Base-by-base conservation (phyloP, 2,329 filamentous ascomycete genomes). In the Cladosporium oxysporum region DNA sequence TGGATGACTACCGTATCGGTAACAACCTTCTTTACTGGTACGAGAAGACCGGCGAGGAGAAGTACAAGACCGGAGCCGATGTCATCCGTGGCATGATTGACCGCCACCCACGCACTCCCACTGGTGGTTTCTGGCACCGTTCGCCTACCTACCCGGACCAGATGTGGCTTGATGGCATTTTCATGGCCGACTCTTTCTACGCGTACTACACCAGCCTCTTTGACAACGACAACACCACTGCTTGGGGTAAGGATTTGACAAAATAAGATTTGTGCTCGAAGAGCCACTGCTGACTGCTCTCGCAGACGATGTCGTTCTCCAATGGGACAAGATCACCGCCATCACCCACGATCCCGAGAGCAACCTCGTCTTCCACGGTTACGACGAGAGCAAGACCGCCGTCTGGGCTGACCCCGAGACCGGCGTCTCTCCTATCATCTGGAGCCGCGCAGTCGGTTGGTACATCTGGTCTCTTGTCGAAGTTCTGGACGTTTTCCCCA, bases 401-500 rank as follows among this genome's bases (percentile, higher is more conserved):
- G 73, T 80, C 0, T 87, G 85, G 85, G 84, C 84, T 0, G 77
- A 85, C 62, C 76, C 78, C 0, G 66, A 72, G 2, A 86, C 81
- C 0, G 85, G 85, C 1, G 83, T 80, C 0, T 81, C 80, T n/a
- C 83, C 82, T 0, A 73, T 82, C 11, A 80, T 85, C 31, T 87
- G 85, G 85, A 79, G 78, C 16, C 74, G 85, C 3, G 79, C 83
- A 2, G 72, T 85, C 0, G 85, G 83, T 1, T 86, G 84, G 84
- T 85, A 84, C 68, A 71, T 81, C 31, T 81, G 83, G 76, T 81
- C 80, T 0, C 73, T 86, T 12, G 74, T 85, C 5, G 83, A 87
- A 47, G 77, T 80, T 0, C 71, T 84, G 47, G 80, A 82, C 73
- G 82, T 52, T 4, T 59, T 59, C 26, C 58, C 58, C 3, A 26